Base-by-base conservation (phyloP, 495 filamentous ascomycete species). In the Mytilinidion resinicola region DNA sequence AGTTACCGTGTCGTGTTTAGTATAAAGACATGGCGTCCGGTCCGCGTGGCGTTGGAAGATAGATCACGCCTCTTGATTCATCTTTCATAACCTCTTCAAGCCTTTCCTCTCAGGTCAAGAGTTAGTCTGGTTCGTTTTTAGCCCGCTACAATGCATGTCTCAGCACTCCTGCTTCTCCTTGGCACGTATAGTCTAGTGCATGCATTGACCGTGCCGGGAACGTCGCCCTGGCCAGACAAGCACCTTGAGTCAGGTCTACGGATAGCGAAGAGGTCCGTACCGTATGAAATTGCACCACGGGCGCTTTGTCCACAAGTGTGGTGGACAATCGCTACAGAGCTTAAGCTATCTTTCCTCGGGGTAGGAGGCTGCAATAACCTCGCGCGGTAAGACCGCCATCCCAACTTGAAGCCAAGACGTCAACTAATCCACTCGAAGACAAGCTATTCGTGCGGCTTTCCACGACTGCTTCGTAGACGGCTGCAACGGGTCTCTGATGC, bases 381-480 rank as follows among this genome's bases (percentile, higher is more conserved):
- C 37, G 66, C 66, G 12, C 66, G 63, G n/a, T 41, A 15, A 14
- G 30, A 9, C 4, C 15, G 33, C 46, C 1, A 20, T 25, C 20
- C 9, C 7, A 25, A 1, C 20, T 49, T 25, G 15, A 49, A 25
- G 12, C 46, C 1, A 14, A 49, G 14, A 4, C 39, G 3, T 17
- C 9, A 30, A 49, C 46, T 49, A 14, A 14, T 49, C 21, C 8
- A 12, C 39, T 42, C 9, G 3, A 42, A 49, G 46, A 11, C 59
- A 55, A n/a, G 66, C 66, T 20, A 67, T 69, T 51, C 53, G 66
- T 20, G 61, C 57, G 1, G 64, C 59, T 8, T 69, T 69, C 52
- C 66, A 69, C 53, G 66, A 69, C 55, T 69, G 66, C 58, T 63
- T 63, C 59, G 63, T 60, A 33, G 53, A 58, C 21, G 66, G 61